phyloP scores from a whole-genome alignment of 352 stramenopile species.

The Pelagophyceae sp. region DNA sequence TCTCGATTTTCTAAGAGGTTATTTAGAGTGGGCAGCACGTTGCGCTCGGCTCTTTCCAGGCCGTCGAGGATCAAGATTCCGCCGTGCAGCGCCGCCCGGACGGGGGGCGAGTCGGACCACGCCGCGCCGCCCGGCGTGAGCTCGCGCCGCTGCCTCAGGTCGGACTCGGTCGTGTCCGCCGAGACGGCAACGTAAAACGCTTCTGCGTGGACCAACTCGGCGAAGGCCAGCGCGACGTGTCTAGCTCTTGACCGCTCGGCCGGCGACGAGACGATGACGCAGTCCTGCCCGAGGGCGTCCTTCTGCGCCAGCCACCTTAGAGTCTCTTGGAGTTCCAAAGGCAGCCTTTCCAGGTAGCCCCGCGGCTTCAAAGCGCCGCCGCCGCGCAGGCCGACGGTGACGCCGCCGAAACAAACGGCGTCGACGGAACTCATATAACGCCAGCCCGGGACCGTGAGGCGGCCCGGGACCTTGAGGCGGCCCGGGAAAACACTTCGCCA shows the following conservation, averaged over 20 bases:
- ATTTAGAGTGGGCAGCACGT: constrained; percentile 92
- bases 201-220: constrained; percentile 6
- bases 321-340: neutral
- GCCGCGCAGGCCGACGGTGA: neutral
- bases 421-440: no score
- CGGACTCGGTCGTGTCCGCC: constrained; percentile 77
- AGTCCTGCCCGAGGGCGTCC: constrained; percentile 15
- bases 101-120: constrained; percentile 67
- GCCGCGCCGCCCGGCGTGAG: constrained; percentile 22
- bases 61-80: constrained; percentile 86
- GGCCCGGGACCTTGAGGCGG: no score
- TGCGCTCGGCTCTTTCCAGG: constrained; percentile 87
- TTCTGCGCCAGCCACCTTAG: neutral
- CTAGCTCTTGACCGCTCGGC: neutral
- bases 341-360: neutral
- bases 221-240: constrained; percentile 3
- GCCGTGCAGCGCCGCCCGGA: constrained; percentile 80
- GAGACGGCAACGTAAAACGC: constrained; percentile 64
- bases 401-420: neutral
- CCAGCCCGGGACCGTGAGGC: no score
- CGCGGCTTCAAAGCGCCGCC: neutral
- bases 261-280: neutral
- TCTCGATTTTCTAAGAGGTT: constrained; percentile 92
- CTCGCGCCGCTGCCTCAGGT: constrained; percentile 55
- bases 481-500: no score